Percentiles rank a stretch among this genome's conserved stretches.
Conservation (phyloP, 805 yeast genomes). For the Teunomyces tritomae region DNA sequence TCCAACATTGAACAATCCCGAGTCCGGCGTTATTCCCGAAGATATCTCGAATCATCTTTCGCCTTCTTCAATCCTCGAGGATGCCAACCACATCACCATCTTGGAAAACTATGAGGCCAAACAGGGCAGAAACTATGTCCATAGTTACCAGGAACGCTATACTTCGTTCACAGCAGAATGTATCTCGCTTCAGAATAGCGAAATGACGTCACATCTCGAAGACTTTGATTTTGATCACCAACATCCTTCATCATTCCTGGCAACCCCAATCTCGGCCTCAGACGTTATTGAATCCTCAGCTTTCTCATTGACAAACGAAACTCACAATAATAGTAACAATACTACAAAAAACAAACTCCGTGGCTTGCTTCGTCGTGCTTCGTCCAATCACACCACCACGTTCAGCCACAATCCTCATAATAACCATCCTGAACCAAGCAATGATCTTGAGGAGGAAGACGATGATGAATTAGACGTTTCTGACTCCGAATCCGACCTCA, state of each 20-base stretch:
- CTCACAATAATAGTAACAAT: background rate
- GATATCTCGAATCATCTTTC: background rate
- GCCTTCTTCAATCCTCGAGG: constrained; percentile 5
- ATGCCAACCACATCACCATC: constrained; percentile 8
- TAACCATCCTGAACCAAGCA: constrained; percentile 1
- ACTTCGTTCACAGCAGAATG: constrained; percentile 31
- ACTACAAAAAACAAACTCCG: constrained; percentile 5
- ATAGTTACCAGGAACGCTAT: constrained; percentile 2
- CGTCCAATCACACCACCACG: background rate
- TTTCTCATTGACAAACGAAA: background rate
- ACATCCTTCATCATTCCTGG: constrained; percentile 17
- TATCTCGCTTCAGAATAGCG: constrained; percentile 36
- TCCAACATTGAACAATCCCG: constrained; percentile 2
- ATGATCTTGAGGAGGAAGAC: background rate
- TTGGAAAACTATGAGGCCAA: constrained; percentile 4
- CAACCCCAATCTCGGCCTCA: constrained; percentile 1
- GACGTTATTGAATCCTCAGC: constrained; percentile 1
- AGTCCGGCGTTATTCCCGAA: background rate
- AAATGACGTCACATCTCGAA: constrained; percentile 29
- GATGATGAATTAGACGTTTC: constrained; percentile 15
- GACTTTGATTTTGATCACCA: constrained; percentile 24
- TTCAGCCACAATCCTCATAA: constrained; percentile 1
- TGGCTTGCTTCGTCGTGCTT: constrained; percentile 4
- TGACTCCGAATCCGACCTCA: constrained; percentile 26
- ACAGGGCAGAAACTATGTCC: background rate